These are phyloP conservation scores for Cylindrodendrum hubeiense DNA, from an alignment of 2,329 filamentous ascomycete species.

Conservation along the genomic window DNA sequence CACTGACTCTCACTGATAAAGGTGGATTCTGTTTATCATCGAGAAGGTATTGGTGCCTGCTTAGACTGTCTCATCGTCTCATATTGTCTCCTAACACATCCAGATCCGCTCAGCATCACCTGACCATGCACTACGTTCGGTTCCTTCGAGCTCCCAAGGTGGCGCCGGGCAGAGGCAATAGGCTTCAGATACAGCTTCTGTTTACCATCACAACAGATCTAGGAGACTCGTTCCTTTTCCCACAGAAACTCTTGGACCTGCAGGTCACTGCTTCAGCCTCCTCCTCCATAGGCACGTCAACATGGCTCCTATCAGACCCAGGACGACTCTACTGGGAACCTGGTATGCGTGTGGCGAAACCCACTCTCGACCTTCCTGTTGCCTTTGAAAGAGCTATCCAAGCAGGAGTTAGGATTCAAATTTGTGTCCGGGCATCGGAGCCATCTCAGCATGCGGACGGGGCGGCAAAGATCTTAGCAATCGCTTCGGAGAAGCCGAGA, in stretches of 20 bases:
- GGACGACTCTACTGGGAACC: conserved; percentile 47
- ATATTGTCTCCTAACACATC: neutral
- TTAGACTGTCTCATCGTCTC: conserved; percentile 4
- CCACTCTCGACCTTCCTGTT: conserved; percentile 43
- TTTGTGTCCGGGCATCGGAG: conserved; percentile 46
- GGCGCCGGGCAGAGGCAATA: conserved; percentile 34
- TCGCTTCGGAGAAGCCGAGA: conserved; percentile 33
- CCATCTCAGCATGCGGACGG: conserved; percentile 43
- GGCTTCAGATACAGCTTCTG: conserved; percentile 56
- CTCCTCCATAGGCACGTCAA: conserved; percentile 34
- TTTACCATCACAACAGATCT: conserved; percentile 70
- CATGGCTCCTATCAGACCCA: conserved; percentile 41
- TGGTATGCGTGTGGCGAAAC: conserved; percentile 57
- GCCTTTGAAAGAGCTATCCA: conserved; percentile 43
- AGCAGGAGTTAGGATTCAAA: conserved; percentile 40
- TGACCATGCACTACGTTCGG: conserved; percentile 69
- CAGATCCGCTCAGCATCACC: conserved; percentile 2
- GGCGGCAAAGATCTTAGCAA: conserved; percentile 42
- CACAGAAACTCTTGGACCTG: conserved; percentile 58
- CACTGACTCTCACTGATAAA: conserved; percentile 1
- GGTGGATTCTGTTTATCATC: conserved; percentile 4
- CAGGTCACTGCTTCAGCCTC: conserved; percentile 49
- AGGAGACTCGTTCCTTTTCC: conserved; percentile 66
- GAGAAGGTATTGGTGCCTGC: conserved; percentile 3
- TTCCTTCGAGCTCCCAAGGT: conserved; percentile 62